Evolutionary conservation across 257 asterid species (phyloP).

Genomic region (Penstemon newberryi): DNA sequence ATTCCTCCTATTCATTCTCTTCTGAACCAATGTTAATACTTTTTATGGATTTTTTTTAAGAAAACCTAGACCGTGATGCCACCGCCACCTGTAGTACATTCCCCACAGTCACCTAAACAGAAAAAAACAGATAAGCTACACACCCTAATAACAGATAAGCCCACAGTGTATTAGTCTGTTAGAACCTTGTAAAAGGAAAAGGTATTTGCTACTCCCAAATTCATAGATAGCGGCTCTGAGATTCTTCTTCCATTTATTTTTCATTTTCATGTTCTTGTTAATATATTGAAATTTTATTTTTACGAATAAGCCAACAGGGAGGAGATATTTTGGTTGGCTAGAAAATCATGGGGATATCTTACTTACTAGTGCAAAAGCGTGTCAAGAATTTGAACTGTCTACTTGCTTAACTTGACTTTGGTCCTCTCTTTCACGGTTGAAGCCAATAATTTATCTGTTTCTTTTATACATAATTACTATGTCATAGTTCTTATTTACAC

Average conservation of each 20-base stretch:
- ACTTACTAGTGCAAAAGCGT: conserved; percentile 15
- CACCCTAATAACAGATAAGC: not conserved
- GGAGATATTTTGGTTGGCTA: conserved; percentile 9
- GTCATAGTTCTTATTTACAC: not conserved
- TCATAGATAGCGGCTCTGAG: not conserved
- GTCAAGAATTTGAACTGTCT: not conserved
- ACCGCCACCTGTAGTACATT: no score
- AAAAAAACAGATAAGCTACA: no score
- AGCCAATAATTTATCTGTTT: no score
- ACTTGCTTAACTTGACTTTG: not conserved
- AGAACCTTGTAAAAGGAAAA: no score
- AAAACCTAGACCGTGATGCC: no score
- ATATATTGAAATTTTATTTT: not conserved
- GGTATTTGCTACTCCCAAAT: no score
- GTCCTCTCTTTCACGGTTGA: not conserved
- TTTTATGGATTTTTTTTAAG: conserved; percentile 7
- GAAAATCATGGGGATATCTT: not conserved
- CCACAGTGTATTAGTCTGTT: not conserved
- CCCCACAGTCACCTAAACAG: no score
- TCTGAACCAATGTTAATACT: not conserved
- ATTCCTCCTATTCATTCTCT: not conserved
- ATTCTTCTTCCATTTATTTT: not conserved
- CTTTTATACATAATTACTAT: not conserved
- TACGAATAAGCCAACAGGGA: no score
- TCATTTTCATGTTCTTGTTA: conserved; percentile 6